Percentiles rank a stretch among this genome's conserved stretches.
These are phyloP conservation scores for Beauveria varroae DNA, from an alignment of 2,329 filamentous ascomycete genomes.

Conservation along the genomic window DNA sequence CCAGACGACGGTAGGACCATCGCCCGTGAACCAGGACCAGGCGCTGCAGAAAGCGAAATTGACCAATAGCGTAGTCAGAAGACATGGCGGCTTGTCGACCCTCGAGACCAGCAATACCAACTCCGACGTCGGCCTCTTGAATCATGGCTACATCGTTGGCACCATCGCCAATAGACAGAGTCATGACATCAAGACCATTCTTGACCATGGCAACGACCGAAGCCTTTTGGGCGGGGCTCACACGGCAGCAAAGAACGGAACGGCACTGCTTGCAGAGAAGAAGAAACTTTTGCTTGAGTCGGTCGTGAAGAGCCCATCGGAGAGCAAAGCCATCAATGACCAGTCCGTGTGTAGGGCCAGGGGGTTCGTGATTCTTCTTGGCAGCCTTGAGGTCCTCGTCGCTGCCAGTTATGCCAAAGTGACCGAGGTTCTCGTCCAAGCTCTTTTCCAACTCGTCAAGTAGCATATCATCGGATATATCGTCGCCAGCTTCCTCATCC, in stretches of 20 bases:
- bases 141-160: conserved; percentile 98
- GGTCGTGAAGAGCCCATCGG: conserved; percentile 75
- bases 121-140: conserved; percentile 92
- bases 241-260: conserved; percentile 92
- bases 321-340: conserved; percentile 94
- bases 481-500: conserved; percentile 58
- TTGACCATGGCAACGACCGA: conserved; percentile 97
- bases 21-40: conserved; percentile 84
- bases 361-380: conserved; percentile 76
- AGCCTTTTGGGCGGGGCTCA: conserved; percentile 93
- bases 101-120: conserved; percentile 90
- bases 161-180: conserved; percentile 84
- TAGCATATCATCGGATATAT: conserved; percentile 39
- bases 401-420: conserved; percentile 73
- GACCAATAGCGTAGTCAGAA: conserved; percentile 89
- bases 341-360: conserved; percentile 79
- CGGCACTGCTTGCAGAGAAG: conserved; percentile 95
- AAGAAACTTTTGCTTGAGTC: conserved; percentile 83
- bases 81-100: conserved; percentile 93
- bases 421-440: conserved; percentile 63
- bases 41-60: conserved; percentile 82
- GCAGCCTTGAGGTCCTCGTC: conserved; percentile 78
- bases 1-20: conserved; percentile 92
- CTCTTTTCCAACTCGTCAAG: conserved; percentile 57
- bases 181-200: conserved; percentile 91